Evolutionary conservation across 2,329 filamentous ascomycete species (phyloP), one percentile per base, ranked within the genome.

Genomic region (Ophiognomonia clavigignenti-juglandacearum): DNA sequence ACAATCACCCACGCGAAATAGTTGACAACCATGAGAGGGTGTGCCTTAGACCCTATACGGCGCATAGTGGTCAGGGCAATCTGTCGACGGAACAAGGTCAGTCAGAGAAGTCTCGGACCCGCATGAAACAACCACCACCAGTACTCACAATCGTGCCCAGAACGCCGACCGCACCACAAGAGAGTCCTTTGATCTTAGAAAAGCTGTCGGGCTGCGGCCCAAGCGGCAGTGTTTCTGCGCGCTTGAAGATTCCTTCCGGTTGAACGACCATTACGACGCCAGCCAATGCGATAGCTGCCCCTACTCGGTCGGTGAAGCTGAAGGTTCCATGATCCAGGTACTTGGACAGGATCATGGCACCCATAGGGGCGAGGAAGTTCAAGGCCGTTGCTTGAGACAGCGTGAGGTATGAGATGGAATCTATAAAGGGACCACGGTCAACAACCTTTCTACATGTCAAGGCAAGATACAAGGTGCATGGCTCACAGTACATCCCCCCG

Each of bases 381-480:
- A 96, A 85, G 27, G 96, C 90, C 0, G 88, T 93, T 2, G 90
- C 89, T 62, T 96, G 90, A 14, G 88, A 86, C 2, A 96, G 75
- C 0, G 88, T 87, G 3, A 96, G 77, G 57, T 95, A 95, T 60
- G 87, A 77, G 48, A 75, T 75, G 10, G 70, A 74, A 53, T 68
- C 75, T 73, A 72, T 93, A 67, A 93, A 78, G 29, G 86, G 86
- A 61, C 84, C 13, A 16, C 10, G 16, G 13, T 10, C 11, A n/a
- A 20, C n/a, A 22, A 19, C 23, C 35, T 11, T 23, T 37, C 18
- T 13, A 27, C 19, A 29, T 32, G 27, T 13, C 4, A 19, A 5
- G 13, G 19, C 16, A 27, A 20, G 20, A 32, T 23, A 4, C 19
- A 29, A 18, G 6, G 2, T 16, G 6, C 19, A 26, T 14, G 8